A percentile compares a stretch with the other conserved stretches of the same genome.
Conservation (phyloP, 495 filamentous ascomycete genomes). For the Penicillium waksmanii region DNA sequence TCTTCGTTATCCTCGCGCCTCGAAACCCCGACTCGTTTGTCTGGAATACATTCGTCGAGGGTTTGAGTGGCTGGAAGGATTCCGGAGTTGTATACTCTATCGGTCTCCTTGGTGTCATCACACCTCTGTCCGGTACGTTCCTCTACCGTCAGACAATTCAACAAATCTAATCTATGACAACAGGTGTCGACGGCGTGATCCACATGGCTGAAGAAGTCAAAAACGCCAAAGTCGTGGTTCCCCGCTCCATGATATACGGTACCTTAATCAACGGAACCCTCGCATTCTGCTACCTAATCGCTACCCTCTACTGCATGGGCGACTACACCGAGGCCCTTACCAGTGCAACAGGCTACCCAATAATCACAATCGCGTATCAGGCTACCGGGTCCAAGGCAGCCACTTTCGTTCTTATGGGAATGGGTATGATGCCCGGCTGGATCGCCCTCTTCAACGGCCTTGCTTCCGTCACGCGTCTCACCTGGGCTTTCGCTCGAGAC, state of each 20-base stretch:
- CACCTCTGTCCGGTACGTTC: constrained; percentile 32
- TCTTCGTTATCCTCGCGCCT: constrained; percentile 48
- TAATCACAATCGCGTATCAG: constrained; percentile 57
- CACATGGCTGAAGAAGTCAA: constrained; percentile 52
- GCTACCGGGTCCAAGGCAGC: constrained; percentile 49
- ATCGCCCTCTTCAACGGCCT: constrained; percentile 51
- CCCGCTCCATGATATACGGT: constrained; percentile 43
- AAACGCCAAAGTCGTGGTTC: constrained; percentile 42
- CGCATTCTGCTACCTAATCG: constrained; percentile 44
- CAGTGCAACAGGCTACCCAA: constrained; percentile 51
- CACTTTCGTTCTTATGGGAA: constrained; percentile 48
- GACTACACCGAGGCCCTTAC: constrained; percentile 38
- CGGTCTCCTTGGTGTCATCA: constrained; percentile 40
- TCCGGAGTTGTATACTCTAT: constrained; percentile 46
- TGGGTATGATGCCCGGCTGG: constrained; percentile 42
- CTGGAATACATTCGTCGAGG: constrained; percentile 48
- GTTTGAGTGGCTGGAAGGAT: constrained; percentile 46
- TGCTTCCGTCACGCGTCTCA: constrained; percentile 56
- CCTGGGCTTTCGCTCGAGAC: constrained; percentile 66
- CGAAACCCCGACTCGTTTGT: constrained; percentile 47
- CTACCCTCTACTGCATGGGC: constrained; percentile 47
- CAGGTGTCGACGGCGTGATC: constrained; percentile 40
- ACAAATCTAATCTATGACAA: not conserved
- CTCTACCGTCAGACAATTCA: constrained; percentile 7
- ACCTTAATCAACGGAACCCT: constrained; percentile 48